Percentiles rank a stretch among this genome's conserved stretches.
These are phyloP conservation scores for Cytidiella melzeri DNA, from an alignment of 768 basidiomycete species.

Conservation along the genomic window DNA sequence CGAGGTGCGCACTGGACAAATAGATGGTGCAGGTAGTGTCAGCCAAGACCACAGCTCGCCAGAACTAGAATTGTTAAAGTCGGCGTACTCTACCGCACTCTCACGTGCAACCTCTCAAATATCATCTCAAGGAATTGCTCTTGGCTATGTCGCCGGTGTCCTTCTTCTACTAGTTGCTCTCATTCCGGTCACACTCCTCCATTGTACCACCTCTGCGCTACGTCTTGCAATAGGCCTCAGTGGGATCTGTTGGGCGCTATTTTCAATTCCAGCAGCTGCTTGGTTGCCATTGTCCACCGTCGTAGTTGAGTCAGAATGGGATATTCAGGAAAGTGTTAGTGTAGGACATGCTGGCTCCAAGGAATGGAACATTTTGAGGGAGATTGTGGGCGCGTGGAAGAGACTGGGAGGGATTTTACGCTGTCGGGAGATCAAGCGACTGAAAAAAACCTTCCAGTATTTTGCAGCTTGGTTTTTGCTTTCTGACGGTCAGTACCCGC, in stretches of 20 bases:
- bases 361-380: conserved; percentile 40
- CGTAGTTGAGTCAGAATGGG: conserved; percentile 7
- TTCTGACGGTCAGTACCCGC: conserved; percentile 62
- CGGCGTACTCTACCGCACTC: conserved; percentile 48
- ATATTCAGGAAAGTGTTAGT: conserved; percentile 10
- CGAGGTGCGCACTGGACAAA: not conserved
- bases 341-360: conserved; percentile 5
- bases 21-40: too few relatives aligned
- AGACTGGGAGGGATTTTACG: conserved; percentile 69
- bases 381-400: conserved; percentile 69
- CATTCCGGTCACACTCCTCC: conserved; percentile 67
- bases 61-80: conserved; percentile 13
- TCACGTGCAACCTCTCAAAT: conserved; percentile 77
- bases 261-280: conserved; percentile 70
- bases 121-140: conserved; percentile 79
- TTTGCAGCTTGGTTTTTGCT: conserved; percentile 93
- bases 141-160: conserved; percentile 84
- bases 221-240: conserved; percentile 80
- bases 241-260: conserved; percentile 84
- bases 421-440: conserved; percentile 62
- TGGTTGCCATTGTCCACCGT: conserved; percentile 49
- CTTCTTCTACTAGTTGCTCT: conserved; percentile 62
- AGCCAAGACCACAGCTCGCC: conserved; percentile 1
- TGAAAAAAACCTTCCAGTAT: conserved; percentile 84
- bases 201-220: conserved; percentile 73